These are phyloP conservation scores for Metschnikowia shivogae DNA, from an alignment of 805 yeast species.

Conservation along the genomic window DNA sequence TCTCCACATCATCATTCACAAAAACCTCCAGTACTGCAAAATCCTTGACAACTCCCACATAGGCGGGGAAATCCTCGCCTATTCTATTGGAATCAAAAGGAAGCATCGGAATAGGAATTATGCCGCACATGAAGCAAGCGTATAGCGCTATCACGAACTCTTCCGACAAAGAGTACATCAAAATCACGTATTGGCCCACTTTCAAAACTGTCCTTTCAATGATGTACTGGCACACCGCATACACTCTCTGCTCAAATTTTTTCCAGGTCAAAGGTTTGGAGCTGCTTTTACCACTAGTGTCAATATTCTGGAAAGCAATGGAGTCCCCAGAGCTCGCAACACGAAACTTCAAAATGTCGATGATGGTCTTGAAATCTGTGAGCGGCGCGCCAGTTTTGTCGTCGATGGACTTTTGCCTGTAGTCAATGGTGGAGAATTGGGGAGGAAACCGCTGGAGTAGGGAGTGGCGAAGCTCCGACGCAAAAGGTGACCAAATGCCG, in stretches of 20 bases:
- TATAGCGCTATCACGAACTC: slow-evolving; percentile 78
- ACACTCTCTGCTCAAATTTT: slow-evolving; percentile 70
- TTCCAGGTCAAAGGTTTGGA: slow-evolving; percentile 60
- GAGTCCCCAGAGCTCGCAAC: slow-evolving; percentile 72
- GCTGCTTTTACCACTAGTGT: slow-evolving; percentile 30
- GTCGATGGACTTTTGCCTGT: slow-evolving; percentile 71
- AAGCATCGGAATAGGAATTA: slow-evolving; percentile 70
- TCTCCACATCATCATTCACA: slow-evolving; percentile 73
- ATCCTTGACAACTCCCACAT: slow-evolving; percentile 62
- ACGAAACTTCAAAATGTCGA: slow-evolving; percentile 77
- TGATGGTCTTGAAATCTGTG: slow-evolving; percentile 64
- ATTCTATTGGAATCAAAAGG: slow-evolving; percentile 65
- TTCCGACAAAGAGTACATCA: slow-evolving; percentile 84
- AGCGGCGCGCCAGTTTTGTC: slow-evolving; percentile 71
- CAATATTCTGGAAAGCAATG: slow-evolving; percentile 58
- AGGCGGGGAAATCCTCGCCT: slow-evolving; percentile 69
- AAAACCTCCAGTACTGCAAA: slow-evolving; percentile 69
- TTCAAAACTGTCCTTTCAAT: slow-evolving; percentile 59
- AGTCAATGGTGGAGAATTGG: slow-evolving; percentile 81
- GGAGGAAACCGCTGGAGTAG: slow-evolving; percentile 60
- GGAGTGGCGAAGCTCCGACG: slow-evolving; percentile 60
- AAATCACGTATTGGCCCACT: slow-evolving; percentile 68
- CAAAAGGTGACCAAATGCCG: slow-evolving; percentile 79
- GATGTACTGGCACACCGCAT: slow-evolving; percentile 69
- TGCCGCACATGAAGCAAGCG: slow-evolving; percentile 82